These are phyloP conservation scores for Aspergillus baeticus DNA, from an alignment of 495 filamentous ascomycete genomes.

Conservation along the genomic window DNA sequence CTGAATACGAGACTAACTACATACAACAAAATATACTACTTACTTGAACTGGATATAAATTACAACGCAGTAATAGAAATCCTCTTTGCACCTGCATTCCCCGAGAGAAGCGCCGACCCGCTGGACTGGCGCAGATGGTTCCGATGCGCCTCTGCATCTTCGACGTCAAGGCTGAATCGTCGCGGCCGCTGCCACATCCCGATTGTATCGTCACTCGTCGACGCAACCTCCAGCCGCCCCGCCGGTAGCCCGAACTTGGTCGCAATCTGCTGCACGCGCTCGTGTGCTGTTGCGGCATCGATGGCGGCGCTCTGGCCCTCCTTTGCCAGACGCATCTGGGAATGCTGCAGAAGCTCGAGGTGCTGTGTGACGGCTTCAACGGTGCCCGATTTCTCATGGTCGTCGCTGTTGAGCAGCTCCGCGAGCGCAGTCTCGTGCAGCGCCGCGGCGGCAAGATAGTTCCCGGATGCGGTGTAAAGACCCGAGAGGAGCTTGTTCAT, in stretches of 20 bases:
- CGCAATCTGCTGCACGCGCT: slow-evolving; percentile 29
- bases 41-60: background rate
- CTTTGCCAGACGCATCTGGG: slow-evolving; percentile 32
- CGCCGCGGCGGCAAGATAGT: slow-evolving; percentile 49
- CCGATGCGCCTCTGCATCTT: slow-evolving; percentile 33
- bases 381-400: slow-evolving; percentile 33
- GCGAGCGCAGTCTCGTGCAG: slow-evolving; percentile 57
- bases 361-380: slow-evolving; percentile 42
- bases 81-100: slow-evolving; percentile 27
- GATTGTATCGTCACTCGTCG: slow-evolving; percentile 25
- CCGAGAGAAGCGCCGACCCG: slow-evolving; percentile 30
- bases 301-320: slow-evolving; percentile 19
- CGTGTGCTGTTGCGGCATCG: slow-evolving; percentile 24
- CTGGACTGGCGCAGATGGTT: slow-evolving; percentile 41
- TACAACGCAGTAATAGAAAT: slow-evolving; percentile 25
- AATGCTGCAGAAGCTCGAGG: slow-evolving; percentile 50
- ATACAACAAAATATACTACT: too few species aligned
- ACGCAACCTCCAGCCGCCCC: slow-evolving; percentile 24
- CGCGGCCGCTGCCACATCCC: slow-evolving; percentile 41
- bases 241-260: slow-evolving; percentile 34
- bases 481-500: slow-evolving; percentile 56
- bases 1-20: too few species aligned
- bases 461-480: slow-evolving; percentile 49
- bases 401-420: slow-evolving; percentile 44
- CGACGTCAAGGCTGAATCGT: slow-evolving; percentile 41